Evolutionary conservation across 768 basidiomycete genomes (phyloP), one percentile per base, ranked within the genome.

Genomic region (Chalciporus piperatus): DNA sequence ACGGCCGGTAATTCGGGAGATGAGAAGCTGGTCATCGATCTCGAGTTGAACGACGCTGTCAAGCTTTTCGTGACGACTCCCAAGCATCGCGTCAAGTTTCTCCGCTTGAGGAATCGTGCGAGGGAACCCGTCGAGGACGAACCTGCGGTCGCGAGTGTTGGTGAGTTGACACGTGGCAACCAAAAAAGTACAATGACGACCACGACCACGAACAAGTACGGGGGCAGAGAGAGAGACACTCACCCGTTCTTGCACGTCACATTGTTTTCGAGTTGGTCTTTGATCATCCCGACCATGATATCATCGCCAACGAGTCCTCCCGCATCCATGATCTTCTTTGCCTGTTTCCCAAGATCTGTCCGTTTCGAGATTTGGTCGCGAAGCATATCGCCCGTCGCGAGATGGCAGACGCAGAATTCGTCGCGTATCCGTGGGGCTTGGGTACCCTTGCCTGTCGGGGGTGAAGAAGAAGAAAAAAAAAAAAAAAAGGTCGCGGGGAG

Each of bases 81-180:
- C 67, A 40, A 99, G 83, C 97, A 99, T 98, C 53, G 77, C 74
- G 65, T 96, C 96, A 48, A 99, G 85, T 72, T 97, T 98, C 72
- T 95, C 82, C 3, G 97, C 97, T 64, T 99, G 97, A 10, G 89
- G 85, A 32, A 98, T 92, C 4, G 96, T 98, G 39, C 97, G 87
- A 38, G 97, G 97, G 83, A 99, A 99, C n/a, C 97, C 97, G 64
- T 99, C 97, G 45, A 99, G 79, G 51, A 99, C 97, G 72, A 99
- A 99, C 33, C 96, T 98, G 59, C 14, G 10, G 22, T 19, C 14
- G 3, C 8, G 12, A 28, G 3, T 11, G 32, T 49, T 40, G 45
- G 43, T 39, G 22, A 43, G 28, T 20, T n/a, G 40, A 17, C 20
- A n/a, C 30, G 38, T 22, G 22, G 22, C 28, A 30, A 2, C 9